Conservation (phyloP, 2,329 filamentous ascomycete species). For the Tolypocladium tropicale region DNA sequence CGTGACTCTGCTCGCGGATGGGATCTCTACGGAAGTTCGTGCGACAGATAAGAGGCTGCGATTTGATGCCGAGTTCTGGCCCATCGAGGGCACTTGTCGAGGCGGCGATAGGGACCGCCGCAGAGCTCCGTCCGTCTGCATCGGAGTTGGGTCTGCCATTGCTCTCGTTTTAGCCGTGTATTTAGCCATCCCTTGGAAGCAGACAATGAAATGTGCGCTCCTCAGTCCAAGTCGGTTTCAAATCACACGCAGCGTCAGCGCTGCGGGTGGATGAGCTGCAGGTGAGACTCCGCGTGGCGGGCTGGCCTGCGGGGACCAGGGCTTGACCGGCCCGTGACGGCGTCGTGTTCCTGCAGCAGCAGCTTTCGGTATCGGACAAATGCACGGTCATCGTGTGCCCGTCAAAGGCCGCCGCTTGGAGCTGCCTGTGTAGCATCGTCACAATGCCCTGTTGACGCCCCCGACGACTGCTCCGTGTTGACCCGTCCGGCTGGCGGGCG, state of each 20-base stretch:
- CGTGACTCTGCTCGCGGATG: background rate
- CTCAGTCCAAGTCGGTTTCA: too few relatives aligned
- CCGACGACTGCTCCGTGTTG: background rate
- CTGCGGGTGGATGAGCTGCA: background rate
- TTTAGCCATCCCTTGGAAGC: background rate
- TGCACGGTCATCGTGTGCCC: too few relatives aligned
- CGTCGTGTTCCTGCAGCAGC: background rate
- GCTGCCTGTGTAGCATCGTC: background rate
- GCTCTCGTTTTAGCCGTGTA: background rate
- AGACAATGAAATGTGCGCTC: background rate
- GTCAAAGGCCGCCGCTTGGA: too few relatives aligned
- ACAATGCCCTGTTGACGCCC: too few relatives aligned
- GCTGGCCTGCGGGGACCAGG: too few relatives aligned
- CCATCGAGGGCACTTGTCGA: background rate
- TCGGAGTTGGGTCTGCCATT: background rate
- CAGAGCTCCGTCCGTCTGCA: background rate
- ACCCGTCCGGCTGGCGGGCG: background rate
- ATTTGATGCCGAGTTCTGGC: background rate
- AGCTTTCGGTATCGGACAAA: too few relatives aligned
- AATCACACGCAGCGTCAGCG: too few relatives aligned
- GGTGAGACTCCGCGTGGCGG: background rate
- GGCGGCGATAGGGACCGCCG: background rate
- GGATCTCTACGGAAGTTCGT: background rate
- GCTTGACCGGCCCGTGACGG: background rate
- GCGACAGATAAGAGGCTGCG: background rate